Base-by-base conservation (phyloP, 176 grass and related monocot species). In the Rhynchospora pubera region DNA sequence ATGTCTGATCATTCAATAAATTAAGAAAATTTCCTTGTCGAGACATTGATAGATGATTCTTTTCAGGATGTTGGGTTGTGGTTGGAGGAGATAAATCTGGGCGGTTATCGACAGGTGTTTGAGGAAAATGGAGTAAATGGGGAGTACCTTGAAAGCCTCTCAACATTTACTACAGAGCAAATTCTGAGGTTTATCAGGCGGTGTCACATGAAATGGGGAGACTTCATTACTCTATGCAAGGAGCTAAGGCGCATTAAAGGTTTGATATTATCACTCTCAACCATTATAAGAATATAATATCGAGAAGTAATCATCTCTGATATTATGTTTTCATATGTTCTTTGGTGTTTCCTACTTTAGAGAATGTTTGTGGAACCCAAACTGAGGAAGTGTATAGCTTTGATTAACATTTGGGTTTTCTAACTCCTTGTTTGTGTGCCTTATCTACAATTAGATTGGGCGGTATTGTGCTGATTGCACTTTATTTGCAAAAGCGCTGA, bases 1-100 rank as follows among this genome's bases (percentile, higher is more conserved):
- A 73, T 39, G 69, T 23, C n/a, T 13, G 24, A 73, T 15, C 26
- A 12, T 77, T 56, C 30, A 56, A 32, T 45, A 56, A 32, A 30
- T 16, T 56, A 55, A 56, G 12, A 21, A n/a, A n/a, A n/a, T n/a
- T n/a, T 51, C 13, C 14, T 77, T 56, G 48, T 77, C 32, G 47
- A 76, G 48, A 13, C 9, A 74, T 51, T 74, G 46, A 74, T 26
- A 15, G 11, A 52, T 52, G 51, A 74, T 51, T 52, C n/a, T 51
- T 90, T 89, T 83, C 89, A 97, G 94, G 94, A 97, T 89, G 94
- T 97, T 79, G 94, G 91, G n/a, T 87, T 94, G 19, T 90, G 94
- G 94, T 86, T 97, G 77, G 94, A 97, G 80, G 86, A 92, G 72
- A 94, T 94, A 92, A 97, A 92, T 76, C 88, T 94, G 12, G 94